These are phyloP conservation scores for Penstemon eatonii DNA, from an alignment of 257 asterid species.

Conservation along the genomic window DNA sequence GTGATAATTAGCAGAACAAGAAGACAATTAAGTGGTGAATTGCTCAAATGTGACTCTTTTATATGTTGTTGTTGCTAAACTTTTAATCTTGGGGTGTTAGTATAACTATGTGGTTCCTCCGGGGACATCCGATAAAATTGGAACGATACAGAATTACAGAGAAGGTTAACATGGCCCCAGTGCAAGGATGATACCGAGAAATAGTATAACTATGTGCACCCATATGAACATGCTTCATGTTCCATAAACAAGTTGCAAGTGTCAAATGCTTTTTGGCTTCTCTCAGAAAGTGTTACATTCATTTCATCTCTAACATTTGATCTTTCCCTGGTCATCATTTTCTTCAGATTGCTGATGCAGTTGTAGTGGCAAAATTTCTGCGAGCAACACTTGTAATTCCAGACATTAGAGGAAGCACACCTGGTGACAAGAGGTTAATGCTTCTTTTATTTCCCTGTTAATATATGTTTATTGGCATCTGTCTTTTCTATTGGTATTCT, in stretches of 20 bases:
- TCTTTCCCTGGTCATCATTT: slow-evolving; percentile 22
- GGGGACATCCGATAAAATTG: no score
- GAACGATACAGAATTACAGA: no score
- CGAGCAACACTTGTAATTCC: slow-evolving; percentile 92
- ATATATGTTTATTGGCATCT: neutral
- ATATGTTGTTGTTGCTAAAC: neutral
- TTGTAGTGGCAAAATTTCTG: slow-evolving; percentile 84
- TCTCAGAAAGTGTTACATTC: neutral
- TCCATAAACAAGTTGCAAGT: neutral
- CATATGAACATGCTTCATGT: neutral
- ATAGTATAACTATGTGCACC: no score
- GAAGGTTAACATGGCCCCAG: no score
- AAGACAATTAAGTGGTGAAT: neutral
- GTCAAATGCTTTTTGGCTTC: neutral
- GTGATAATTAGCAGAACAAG: neutral
- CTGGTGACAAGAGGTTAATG: slow-evolving; percentile 77
- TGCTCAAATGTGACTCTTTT: neutral
- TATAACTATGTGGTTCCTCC: neutral
- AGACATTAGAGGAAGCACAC: slow-evolving; percentile 82
- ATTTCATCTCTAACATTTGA: neutral
- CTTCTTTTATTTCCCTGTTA: neutral
- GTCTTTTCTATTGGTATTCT: neutral
- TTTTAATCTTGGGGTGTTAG: neutral
- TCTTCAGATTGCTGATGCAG: slow-evolving; percentile 88
- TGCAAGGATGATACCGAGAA: no score